Evolutionary conservation across 768 basidiomycete genomes (phyloP).

Genomic region (Mycena belliarum): DNA sequence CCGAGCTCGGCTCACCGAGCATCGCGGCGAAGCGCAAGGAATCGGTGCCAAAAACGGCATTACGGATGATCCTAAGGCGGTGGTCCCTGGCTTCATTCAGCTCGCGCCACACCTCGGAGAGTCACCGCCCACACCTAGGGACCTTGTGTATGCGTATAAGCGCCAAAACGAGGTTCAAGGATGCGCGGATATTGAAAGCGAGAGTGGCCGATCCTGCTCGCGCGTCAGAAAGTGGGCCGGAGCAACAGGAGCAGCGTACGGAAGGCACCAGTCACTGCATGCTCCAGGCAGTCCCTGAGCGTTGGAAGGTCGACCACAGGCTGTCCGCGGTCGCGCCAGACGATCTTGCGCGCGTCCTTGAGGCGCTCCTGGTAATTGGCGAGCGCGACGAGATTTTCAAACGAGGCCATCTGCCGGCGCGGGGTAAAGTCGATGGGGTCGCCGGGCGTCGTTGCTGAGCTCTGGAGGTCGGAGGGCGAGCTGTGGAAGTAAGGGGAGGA

Average conservation of each 20-base stretch:
- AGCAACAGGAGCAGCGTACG: conserved; percentile 47
- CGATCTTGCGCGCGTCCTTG: conserved; percentile 72
- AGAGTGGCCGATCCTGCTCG: conserved; percentile 75
- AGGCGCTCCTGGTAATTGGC: conserved; percentile 83
- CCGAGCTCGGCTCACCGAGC: conserved; percentile 54
- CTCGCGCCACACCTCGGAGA: no score
- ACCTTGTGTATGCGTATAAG: conserved; percentile 68
- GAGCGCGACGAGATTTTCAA: conserved; percentile 82
- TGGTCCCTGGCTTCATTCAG: neutral
- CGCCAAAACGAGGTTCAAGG: conserved; percentile 80
- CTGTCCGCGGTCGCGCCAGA: conserved; percentile 81
- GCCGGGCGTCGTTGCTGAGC: neutral
- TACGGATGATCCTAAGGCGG: conserved; percentile 64
- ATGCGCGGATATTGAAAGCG: conserved; percentile 80
- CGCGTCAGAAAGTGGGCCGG: neutral
- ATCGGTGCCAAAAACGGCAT: conserved; percentile 82
- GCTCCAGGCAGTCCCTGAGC: conserved; percentile 66
- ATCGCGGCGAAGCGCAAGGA: conserved; percentile 87
- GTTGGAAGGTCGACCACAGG: conserved; percentile 67
- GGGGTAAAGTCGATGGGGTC: conserved; percentile 9
- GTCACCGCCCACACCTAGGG: conserved; percentile 51
- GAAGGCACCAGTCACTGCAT: conserved; percentile 71
- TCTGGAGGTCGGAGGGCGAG: neutral
- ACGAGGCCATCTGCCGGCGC: conserved; percentile 54
- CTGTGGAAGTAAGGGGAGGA: neutral